These are phyloP conservation scores for Penicillium cinerascens DNA, from an alignment of 495 filamentous ascomycete species.

Conservation along the genomic window DNA sequence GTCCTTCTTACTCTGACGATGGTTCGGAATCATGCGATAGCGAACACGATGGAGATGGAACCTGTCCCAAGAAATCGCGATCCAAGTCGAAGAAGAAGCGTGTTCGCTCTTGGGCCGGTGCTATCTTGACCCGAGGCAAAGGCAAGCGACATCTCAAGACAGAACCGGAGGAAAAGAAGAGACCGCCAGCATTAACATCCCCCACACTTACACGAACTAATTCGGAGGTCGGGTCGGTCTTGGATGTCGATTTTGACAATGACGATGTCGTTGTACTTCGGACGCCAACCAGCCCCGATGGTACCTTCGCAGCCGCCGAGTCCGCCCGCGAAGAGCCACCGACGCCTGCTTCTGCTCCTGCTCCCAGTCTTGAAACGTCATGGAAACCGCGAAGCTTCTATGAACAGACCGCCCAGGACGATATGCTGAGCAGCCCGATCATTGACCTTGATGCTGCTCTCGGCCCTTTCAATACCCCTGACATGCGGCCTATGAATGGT, in stretches of 20 bases:
- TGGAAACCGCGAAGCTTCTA: slow-evolving; percentile 50
- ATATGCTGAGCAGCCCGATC: slow-evolving; percentile 63
- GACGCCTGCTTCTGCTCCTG: slow-evolving; percentile 18
- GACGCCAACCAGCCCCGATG: slow-evolving; percentile 38
- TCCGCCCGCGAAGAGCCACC: slow-evolving; percentile 25
- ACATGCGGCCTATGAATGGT: slow-evolving; percentile 42
- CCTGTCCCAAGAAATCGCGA: slow-evolving; percentile 24
- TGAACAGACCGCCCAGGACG: slow-evolving; percentile 43
- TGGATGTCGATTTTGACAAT: slow-evolving; percentile 53
- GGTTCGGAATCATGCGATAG: slow-evolving; percentile 31
- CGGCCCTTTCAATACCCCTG: slow-evolving; percentile 83
- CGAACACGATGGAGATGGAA: slow-evolving; percentile 14
- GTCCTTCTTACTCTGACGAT: slow-evolving; percentile 33
- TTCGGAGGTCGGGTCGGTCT: slow-evolving; percentile 38
- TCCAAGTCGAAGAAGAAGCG: slow-evolving; percentile 64
- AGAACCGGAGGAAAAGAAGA: slow-evolving; percentile 31
- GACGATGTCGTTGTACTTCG: slow-evolving; percentile 51
- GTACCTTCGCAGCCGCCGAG: slow-evolving; percentile 20
- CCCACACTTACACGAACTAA: slow-evolving; percentile 42
- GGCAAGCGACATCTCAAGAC: slow-evolving; percentile 39
- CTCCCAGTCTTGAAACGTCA: slow-evolving; percentile 33
- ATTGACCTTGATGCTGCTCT: slow-evolving; percentile 97
- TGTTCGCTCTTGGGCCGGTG: slow-evolving; percentile 77
- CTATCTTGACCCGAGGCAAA: slow-evolving; percentile 66
- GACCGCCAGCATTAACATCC: slow-evolving; percentile 31